These are phyloP conservation scores for Saccharomycopsis fermentans DNA, from an alignment of 805 yeast genomes.

Conservation along the genomic window DNA sequence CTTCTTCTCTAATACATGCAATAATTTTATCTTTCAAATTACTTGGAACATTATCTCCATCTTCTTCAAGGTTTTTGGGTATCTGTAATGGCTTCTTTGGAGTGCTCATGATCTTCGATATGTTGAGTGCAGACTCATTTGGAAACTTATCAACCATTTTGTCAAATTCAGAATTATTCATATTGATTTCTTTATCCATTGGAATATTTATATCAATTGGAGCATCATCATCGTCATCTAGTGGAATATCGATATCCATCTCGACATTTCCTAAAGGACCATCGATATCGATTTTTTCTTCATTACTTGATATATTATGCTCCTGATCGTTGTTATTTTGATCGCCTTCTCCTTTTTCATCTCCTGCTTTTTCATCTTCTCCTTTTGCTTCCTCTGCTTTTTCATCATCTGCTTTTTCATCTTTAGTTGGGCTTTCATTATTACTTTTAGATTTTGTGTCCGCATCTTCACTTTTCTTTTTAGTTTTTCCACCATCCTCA, in stretches of 20 bases:
- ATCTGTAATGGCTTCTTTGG: neutral
- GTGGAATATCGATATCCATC: neutral
- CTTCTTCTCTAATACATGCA: slow-evolving; percentile 2
- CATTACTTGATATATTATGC: neutral
- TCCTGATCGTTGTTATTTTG: neutral
- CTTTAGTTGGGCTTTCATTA: too few relatives aligned
- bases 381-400: too few relatives aligned
- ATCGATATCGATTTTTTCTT: neutral
- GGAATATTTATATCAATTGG: neutral
- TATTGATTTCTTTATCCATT: neutral
- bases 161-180: too few relatives aligned
- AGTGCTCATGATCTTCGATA: neutral
- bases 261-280: neutral
- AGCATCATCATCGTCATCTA: neutral
- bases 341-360: too few relatives aligned
- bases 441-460: neutral
- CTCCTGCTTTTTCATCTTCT: too few relatives aligned
- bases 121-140: neutral
- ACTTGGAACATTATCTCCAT: neutral
- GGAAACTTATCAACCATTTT: neutral
- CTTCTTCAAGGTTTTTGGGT: neutral
- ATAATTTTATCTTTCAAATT: slow-evolving; percentile 6
- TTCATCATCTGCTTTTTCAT: too few relatives aligned
- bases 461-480: too few relatives aligned
- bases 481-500: neutral